Evolutionary conservation across 352 stramenopile genomes (phyloP), one percentile per base, ranked within the genome.

Genomic region (Phytophthora capsici): DNA sequence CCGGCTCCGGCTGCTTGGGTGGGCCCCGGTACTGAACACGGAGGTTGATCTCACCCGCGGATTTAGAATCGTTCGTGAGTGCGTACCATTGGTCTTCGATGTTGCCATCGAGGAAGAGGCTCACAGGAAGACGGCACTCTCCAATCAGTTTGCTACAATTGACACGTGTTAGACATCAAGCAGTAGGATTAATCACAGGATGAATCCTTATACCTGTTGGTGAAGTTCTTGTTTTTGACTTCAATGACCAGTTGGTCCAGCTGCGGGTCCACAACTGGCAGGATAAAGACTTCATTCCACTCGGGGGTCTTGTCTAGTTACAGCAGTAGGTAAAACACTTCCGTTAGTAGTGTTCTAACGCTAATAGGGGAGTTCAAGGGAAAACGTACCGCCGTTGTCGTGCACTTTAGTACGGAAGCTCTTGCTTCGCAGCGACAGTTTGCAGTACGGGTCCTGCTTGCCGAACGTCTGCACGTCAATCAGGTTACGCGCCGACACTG

Each of bases 151-250:
- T 77, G 50, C 84, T 92, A 34, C 28, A 34, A 14, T 34, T 14
- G 28, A 34, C 13, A 34, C 28, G 28, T 9, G 28, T 34, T 34
- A 34, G 28, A 34, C 13, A 34, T 34, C 3, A 3, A 34, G 7
- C 28, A 1, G 28, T 34, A 34, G 28, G 8, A 14, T 34, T 34
- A 34, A 13, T 14, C 28, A 34, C 28, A 34, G 28, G 4, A 9
- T 28, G 4, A 12, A 34, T 34, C 28, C 28, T 34, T 9, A 12
- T 34, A 34, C 28, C 28, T 34, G 28, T 34, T 34, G 28, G 83
- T 91, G 48, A 92, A 91, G 63, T 92, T 95, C 67, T 91, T 91
- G 79, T 95, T 84, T 66, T 92, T 91, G 65, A 95, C 82, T 51
- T 92, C 67, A 37, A 95, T 73, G 44, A 80, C 59, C 54, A 95